These are phyloP conservation scores for Solanum chiquidenum DNA, from an alignment of 257 asterid genomes.

Conservation along the genomic window DNA sequence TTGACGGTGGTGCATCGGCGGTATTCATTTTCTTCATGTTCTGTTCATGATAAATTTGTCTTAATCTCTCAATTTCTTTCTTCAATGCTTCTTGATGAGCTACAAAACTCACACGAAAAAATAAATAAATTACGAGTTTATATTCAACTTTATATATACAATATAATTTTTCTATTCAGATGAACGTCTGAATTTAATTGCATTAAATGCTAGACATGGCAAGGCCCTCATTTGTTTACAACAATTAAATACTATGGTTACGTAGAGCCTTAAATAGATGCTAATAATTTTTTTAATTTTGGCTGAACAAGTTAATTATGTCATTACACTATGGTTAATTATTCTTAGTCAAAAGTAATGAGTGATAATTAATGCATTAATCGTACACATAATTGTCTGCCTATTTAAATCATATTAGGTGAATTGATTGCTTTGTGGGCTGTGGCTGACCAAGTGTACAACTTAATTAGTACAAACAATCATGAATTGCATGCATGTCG, in stretches of 20 bases:
- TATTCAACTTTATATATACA: background rate
- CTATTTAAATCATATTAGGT: background rate
- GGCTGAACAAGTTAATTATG: background rate
- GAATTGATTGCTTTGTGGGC: background rate
- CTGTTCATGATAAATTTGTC: slow-evolving; percentile 62
- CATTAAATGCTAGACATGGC: background rate
- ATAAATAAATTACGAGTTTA: background rate
- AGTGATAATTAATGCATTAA: background rate
- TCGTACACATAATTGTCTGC: background rate
- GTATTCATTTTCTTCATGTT: slow-evolving; percentile 39
- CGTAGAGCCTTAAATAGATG: background rate
- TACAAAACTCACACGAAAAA: background rate
- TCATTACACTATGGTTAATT: background rate
- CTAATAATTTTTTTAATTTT: background rate
- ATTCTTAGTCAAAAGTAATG: background rate
- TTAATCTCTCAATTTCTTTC: slow-evolving; percentile 74
- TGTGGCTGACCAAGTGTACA: background rate
- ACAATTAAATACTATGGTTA: background rate
- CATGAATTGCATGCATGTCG: background rate
- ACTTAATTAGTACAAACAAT: background rate
- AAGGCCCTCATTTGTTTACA: background rate
- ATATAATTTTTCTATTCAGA: background rate
- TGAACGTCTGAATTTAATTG: background rate
- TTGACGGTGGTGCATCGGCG: background rate
- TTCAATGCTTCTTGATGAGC: slow-evolving; percentile 92